A percentile compares a stretch with the other conserved stretches of the same genome.
phyloP scores from a whole-genome alignment of 2,329 filamentous ascomycete genomes.

The Nemania abortiva region DNA sequence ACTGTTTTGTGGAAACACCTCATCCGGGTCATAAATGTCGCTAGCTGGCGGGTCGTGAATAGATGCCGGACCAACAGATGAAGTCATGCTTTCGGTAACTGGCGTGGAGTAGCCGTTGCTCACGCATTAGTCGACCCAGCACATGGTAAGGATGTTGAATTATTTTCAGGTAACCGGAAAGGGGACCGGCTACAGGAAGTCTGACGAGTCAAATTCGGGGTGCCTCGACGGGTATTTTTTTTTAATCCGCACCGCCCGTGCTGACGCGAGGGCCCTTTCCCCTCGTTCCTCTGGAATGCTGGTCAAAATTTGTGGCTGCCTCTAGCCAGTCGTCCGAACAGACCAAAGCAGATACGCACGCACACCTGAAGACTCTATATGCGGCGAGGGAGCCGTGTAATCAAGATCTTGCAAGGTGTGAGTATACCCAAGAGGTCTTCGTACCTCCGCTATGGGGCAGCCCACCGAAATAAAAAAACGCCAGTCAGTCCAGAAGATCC shows the following conservation, averaged over 20 bases:
- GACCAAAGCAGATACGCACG: conserved; percentile 14
- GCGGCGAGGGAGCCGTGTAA: conserved; percentile 22
- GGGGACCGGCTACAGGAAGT: conserved; percentile 24
- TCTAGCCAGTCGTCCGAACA: conserved; percentile 13
- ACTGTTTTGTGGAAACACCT: conserved; percentile 59
- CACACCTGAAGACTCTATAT: conserved; percentile 11
- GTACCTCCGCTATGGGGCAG: conserved; percentile 33
- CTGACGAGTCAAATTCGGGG: conserved; percentile 19
- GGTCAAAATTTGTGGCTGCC: background rate
- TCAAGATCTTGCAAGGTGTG: conserved; percentile 20
- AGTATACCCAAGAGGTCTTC: conserved; percentile 22
- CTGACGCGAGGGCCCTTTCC: conserved; percentile 15
- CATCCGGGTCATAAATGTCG: conserved; percentile 62
- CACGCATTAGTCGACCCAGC: conserved; percentile 50
- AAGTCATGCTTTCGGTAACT: conserved; percentile 51
- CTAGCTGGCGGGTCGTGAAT: conserved; percentile 51
- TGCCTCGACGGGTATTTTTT: conserved; percentile 16
- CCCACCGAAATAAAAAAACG: conserved; percentile 39
- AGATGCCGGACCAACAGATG: conserved; percentile 48
- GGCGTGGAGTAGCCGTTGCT: conserved; percentile 50
- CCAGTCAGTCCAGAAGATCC: conserved; percentile 42
- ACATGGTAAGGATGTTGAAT: conserved; percentile 45
- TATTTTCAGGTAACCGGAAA: conserved; percentile 33
- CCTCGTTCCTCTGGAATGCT: conserved; percentile 9
- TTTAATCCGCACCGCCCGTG: conserved; percentile 14